These are phyloP conservation scores for Elongisporangium undulatum DNA, from an alignment of 352 stramenopile genomes.

Conservation along the genomic window DNA sequence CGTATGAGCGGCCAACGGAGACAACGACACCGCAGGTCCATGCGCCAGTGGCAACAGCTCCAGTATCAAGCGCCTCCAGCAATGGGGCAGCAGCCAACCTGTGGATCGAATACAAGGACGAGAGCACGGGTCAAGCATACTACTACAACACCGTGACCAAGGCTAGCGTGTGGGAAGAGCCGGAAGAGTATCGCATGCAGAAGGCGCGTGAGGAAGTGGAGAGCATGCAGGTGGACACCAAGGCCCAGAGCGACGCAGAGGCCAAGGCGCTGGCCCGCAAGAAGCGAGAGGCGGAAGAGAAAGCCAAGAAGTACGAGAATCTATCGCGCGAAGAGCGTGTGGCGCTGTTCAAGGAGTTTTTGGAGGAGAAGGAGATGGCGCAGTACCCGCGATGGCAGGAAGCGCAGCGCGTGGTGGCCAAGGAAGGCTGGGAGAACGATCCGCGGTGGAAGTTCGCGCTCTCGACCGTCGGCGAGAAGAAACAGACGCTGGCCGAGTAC, in stretches of 20 bases:
- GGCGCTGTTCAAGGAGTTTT: constrained; percentile 62
- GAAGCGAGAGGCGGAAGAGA: constrained; percentile 38
- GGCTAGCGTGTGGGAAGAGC: constrained; percentile 77
- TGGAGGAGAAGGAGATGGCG: constrained; percentile 64
- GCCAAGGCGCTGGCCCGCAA: constrained; percentile 17
- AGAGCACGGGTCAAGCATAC: constrained; percentile 60
- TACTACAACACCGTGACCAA: constrained; percentile 80
- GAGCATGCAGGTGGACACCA: constrained; percentile 43
- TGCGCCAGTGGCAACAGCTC: not conserved
- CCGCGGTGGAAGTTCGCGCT: constrained; percentile 67
- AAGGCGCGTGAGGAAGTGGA: constrained; percentile 65
- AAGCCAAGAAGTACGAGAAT: constrained; percentile 32
- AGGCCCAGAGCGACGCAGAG: constrained; percentile 13
- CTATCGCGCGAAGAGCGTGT: constrained; percentile 54
- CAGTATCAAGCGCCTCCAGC: not conserved
- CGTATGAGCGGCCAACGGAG: constrained; percentile 39
- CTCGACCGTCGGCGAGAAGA: constrained; percentile 70
- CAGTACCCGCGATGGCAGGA: constrained; percentile 76
- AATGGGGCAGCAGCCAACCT: constrained; percentile 6
- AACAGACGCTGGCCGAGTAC: constrained; percentile 81
- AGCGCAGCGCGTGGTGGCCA: constrained; percentile 49
- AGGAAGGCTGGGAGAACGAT: constrained; percentile 52
- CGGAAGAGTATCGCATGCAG: constrained; percentile 72
- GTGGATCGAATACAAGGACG: constrained; percentile 82
- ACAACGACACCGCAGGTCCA: constrained; percentile 1